Evolutionary conservation across 2,329 filamentous ascomycete species (phyloP).

Genomic region (Neospermospora avenae): DNA sequence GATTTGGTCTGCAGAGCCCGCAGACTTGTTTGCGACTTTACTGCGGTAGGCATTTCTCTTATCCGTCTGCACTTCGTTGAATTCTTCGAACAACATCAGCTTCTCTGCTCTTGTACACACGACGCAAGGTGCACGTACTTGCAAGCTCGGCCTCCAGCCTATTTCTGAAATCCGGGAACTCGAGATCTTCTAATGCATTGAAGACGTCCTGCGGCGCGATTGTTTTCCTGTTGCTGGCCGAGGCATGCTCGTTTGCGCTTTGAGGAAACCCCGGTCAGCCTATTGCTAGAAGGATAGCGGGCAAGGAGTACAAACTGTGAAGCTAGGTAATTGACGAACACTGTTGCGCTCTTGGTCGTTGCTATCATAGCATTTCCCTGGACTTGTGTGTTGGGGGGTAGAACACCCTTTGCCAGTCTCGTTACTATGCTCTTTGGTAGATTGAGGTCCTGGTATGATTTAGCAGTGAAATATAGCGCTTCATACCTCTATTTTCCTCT

Average conservation of each 20-base stretch:
- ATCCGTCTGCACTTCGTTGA: constrained; percentile 51
- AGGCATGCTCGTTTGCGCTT: constrained; percentile 72
- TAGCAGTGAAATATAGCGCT: background rate
- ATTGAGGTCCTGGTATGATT: constrained; percentile 58
- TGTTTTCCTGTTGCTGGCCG: constrained; percentile 69
- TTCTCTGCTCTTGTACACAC: constrained; percentile 3
- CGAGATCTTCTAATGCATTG: constrained; percentile 70
- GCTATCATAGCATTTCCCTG: constrained; percentile 79
- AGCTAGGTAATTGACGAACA: constrained; percentile 79
- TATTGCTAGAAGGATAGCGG: background rate
- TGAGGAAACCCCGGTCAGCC: background rate
- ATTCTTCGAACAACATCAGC: constrained; percentile 15
- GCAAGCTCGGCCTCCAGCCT: constrained; percentile 72
- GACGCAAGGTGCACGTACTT: constrained; percentile 48
- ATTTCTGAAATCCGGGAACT: constrained; percentile 68
- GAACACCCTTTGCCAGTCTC: constrained; percentile 72
- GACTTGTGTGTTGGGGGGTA: constrained; percentile 78
- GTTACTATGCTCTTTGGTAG: constrained; percentile 80
- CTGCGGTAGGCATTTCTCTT: constrained; percentile 72
- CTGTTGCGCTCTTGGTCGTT: constrained; percentile 76
- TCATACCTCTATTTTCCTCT: background rate
- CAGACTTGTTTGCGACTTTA: constrained; percentile 60
- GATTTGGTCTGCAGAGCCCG: constrained; percentile 15
- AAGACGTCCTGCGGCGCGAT: constrained; percentile 74
- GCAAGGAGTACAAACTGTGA: constrained; percentile 55